These are phyloP conservation scores for Saprolegnia diclina DNA, from an alignment of 352 stramenopile genomes.

Conservation along the genomic window DNA sequence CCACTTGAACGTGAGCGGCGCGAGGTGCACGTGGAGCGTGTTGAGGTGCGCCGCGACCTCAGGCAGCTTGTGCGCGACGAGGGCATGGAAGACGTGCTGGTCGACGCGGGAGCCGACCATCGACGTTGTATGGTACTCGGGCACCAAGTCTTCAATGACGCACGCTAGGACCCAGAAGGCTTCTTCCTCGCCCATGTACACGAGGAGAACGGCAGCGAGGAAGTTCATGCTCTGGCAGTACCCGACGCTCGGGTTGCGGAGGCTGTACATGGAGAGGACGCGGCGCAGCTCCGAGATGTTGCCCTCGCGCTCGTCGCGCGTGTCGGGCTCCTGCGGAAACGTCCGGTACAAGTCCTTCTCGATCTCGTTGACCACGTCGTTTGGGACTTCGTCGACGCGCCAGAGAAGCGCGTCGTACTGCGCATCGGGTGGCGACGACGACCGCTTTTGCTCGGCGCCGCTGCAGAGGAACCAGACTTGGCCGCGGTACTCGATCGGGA, in stretches of 20 bases:
- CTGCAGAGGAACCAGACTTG: constrained; percentile 81
- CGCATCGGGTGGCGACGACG: constrained; percentile 31
- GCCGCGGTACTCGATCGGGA: constrained; percentile 59
- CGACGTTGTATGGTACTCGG: constrained; percentile 80
- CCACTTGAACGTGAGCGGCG: constrained; percentile 89
- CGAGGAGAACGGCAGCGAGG: constrained; percentile 65
- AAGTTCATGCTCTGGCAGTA: constrained; percentile 91
- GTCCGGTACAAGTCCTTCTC: constrained; percentile 85
- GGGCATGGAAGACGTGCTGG: constrained; percentile 78
- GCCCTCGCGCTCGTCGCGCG: constrained; percentile 30
- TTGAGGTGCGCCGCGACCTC: constrained; percentile 63
- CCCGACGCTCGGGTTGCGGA: constrained; percentile 74
- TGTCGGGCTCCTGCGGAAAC: constrained; percentile 43
- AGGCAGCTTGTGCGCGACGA: constrained; percentile 84
- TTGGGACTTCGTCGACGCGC: constrained; percentile 47
- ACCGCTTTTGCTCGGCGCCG: constrained; percentile 49
- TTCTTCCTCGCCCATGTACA: constrained; percentile 80
- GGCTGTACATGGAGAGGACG: constrained; percentile 77
- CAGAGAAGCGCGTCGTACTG: constrained; percentile 55
- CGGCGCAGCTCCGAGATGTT: constrained; percentile 61
- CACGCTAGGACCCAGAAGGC: constrained; percentile 80
- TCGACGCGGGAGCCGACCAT: constrained; percentile 88
- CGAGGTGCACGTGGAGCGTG: constrained; percentile 67
- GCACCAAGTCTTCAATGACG: constrained; percentile 87
- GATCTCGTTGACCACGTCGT: constrained; percentile 62